Percentiles rank a stretch among this genome's conserved stretches.
phyloP scores from a whole-genome alignment of 1,284 basidiomycete genomes.

The Rhizoctonia solani region DNA sequence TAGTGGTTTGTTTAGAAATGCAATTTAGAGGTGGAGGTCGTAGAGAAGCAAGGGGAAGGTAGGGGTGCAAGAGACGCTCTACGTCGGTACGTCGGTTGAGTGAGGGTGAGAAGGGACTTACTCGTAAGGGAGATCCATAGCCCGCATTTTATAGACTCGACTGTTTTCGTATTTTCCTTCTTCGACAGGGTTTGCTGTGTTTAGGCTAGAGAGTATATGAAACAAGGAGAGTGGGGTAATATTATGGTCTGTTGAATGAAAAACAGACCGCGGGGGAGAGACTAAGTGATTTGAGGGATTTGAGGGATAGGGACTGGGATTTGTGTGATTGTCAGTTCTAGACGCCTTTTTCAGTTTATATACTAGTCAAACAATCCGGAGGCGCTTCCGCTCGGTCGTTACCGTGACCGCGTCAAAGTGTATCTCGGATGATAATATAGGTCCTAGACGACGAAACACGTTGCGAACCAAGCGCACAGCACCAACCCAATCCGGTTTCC shows the following conservation, averaged over 20 bases:
- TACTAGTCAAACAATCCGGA: conserved; percentile 11
- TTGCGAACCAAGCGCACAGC: conserved; percentile 20
- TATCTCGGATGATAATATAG: conserved; percentile 12
- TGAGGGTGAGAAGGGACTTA: conserved; percentile 18
- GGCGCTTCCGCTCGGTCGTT: conserved; percentile 32
- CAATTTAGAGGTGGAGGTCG: neutral
- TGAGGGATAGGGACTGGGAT: too few species aligned
- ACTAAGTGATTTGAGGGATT: conserved; percentile 32
- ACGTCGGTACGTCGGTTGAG: conserved; percentile 19
- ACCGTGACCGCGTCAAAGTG: neutral
- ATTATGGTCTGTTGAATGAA: conserved; percentile 28
- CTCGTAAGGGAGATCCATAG: conserved; percentile 32
- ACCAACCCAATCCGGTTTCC: neutral
- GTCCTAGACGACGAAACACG: conserved; percentile 28
- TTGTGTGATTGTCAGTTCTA: conserved; percentile 19
- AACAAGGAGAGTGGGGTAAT: conserved; percentile 31
- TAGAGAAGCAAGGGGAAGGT: neutral
- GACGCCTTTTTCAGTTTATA: conserved; percentile 22
- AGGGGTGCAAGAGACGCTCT: conserved; percentile 1
- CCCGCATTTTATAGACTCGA: conserved; percentile 24
- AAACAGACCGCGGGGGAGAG: conserved; percentile 5
- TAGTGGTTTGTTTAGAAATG: too few species aligned
- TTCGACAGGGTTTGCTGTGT: conserved; percentile 26
- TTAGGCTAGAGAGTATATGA: conserved; percentile 27
- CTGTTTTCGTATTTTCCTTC: conserved; percentile 9